Conservation (phyloP, 129 eudicot genomes). For the Mikania micrantha region DNA sequence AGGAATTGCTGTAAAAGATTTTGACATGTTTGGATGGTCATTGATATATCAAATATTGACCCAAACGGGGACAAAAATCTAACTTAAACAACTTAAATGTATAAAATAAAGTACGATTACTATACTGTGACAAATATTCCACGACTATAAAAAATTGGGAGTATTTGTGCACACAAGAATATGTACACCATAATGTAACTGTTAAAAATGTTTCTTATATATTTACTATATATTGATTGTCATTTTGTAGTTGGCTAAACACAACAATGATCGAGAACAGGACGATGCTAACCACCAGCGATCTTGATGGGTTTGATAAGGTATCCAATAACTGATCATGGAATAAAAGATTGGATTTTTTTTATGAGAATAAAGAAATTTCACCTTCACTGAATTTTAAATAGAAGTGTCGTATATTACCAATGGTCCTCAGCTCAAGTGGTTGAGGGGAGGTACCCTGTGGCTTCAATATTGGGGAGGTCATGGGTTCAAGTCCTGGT, state of each 20-base stretch:
- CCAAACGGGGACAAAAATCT: background rate
- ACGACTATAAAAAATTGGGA: background rate
- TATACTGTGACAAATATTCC: background rate
- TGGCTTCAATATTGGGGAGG: too few relatives aligned
- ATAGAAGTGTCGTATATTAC: too few relatives aligned
- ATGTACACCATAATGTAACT: background rate
- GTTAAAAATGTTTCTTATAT: background rate
- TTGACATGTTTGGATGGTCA: background rate
- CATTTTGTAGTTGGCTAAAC: constrained; percentile 70
- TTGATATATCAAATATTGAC: background rate
- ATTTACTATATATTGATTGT: background rate
- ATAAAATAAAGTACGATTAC: background rate
- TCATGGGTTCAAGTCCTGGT: too few relatives aligned
- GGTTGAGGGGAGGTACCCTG: too few relatives aligned
- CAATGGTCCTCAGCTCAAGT: too few relatives aligned
- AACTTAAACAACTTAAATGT: background rate
- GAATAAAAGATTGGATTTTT: background rate
- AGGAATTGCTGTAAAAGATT: background rate
- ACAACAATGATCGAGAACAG: constrained; percentile 95
- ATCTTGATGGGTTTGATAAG: constrained; percentile 96
- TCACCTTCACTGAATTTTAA: background rate
- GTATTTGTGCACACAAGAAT: background rate
- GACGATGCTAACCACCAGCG: constrained; percentile 60
- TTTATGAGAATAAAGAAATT: background rate
- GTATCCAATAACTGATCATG: constrained; percentile 29